phyloP scores from a whole-genome alignment of 352 stramenopile species.

The Phytophthora pinifolia region DNA sequence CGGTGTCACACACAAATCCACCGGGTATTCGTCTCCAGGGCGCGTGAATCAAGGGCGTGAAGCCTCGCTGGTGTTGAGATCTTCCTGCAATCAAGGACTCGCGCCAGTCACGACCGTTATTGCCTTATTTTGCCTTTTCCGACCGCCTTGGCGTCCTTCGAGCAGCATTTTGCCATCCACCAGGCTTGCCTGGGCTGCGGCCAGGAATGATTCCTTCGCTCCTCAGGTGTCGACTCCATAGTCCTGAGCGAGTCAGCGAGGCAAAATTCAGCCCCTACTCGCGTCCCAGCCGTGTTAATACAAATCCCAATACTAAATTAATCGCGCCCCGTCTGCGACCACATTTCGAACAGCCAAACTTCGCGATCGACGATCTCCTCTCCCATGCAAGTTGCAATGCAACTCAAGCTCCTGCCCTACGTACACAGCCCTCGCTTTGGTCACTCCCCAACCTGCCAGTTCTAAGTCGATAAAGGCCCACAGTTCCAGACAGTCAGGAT shows the following conservation, averaged over 20 bases:
- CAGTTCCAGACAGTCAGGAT: slow-evolving; percentile 1
- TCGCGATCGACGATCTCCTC: slow-evolving; percentile 5
- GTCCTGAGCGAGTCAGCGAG: no score
- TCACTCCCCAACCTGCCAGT: slow-evolving; percentile 18
- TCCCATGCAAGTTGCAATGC: no score
- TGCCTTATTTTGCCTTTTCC: no score
- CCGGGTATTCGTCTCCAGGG: no score
- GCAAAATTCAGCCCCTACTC: background rate
- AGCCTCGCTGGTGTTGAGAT: no score
- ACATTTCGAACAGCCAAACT: slow-evolving; percentile 10
- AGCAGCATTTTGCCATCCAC: background rate
- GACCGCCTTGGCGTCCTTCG: background rate
- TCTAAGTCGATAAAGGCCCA: background rate
- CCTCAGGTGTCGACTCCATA: no score
- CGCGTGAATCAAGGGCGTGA: no score
- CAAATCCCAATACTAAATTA: background rate
- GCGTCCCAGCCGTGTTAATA: background rate
- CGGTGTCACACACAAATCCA: no score
- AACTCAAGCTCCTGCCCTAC: background rate
- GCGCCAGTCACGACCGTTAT: no score
- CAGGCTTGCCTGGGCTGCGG: no score
- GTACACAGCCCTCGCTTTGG: background rate
- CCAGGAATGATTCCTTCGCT: no score
- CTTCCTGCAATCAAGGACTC: no score
- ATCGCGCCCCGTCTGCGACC: background rate